Evolutionary conservation across 1,139 yeast genomes (phyloP).

Genomic region (Suhomyces chickasaworum): DNA sequence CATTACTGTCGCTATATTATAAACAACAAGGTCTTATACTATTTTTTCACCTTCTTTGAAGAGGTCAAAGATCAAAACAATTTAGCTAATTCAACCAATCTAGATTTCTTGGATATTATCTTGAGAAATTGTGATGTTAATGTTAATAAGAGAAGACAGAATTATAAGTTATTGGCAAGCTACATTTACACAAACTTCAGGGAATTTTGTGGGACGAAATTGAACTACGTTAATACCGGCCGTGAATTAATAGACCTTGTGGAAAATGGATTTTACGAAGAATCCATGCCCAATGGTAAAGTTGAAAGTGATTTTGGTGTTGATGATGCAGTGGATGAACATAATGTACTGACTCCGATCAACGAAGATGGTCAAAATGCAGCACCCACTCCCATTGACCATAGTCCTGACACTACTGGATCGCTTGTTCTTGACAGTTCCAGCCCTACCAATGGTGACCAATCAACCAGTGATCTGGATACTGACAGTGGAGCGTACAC

Average conservation of each 20-base stretch:
- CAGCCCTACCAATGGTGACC: not conserved
- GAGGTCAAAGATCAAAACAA: conserved; percentile 58
- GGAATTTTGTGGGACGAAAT: conserved; percentile 33
- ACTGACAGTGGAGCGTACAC: conserved; percentile 3
- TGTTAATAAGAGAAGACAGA: conserved; percentile 29
- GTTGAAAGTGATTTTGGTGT: conserved; percentile 19
- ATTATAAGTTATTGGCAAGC: conserved; percentile 49
- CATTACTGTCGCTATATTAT: conserved; percentile 59
- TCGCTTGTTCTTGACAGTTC: not conserved
- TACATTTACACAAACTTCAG: conserved; percentile 51
- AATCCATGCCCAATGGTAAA: conserved; percentile 8
- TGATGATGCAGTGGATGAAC: conserved; percentile 25
- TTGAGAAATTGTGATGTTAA: conserved; percentile 33
- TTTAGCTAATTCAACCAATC: conserved; percentile 72
- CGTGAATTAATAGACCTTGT: conserved; percentile 33
- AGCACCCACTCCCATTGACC: conserved; percentile 8
- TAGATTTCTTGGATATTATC: conserved; percentile 66
- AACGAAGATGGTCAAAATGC: conserved; percentile 17
- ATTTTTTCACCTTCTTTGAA: conserved; percentile 53
- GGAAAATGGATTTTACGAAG: conserved; percentile 27
- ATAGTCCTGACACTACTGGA: conserved; percentile 8
- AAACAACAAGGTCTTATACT: conserved; percentile 52
- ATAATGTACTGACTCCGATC: conserved; percentile 33
- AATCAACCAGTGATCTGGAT: not conserved
- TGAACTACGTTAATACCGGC: conserved; percentile 36